A percentile compares a stretch with the other conserved stretches of the same genome.
Conservation (phyloP, 2,329 filamentous ascomycete genomes). For the Zymoseptoria ardabiliae region DNA sequence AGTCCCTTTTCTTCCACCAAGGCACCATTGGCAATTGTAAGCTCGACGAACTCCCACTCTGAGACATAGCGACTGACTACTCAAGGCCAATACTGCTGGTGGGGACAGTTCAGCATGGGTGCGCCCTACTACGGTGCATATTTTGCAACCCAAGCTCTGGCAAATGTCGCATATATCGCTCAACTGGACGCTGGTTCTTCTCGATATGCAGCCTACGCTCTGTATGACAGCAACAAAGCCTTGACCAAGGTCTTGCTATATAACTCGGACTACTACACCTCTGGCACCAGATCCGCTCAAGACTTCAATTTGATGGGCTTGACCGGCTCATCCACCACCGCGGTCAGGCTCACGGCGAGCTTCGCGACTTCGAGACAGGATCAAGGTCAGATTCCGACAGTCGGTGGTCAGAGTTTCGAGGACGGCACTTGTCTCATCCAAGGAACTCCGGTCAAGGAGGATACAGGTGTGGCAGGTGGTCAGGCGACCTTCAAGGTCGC, state of each 20-base stretch:
- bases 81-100: slow-evolving; percentile 38
- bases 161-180: slow-evolving; percentile 38
- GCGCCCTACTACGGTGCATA: slow-evolving; percentile 48
- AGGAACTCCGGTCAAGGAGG: neutral
- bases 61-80: neutral
- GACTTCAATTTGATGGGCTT: neutral
- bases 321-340: neutral
- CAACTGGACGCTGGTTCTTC: slow-evolving; percentile 44
- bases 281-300: neutral
- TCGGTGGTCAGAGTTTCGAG: slow-evolving; percentile 3
- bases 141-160: slow-evolving; percentile 41
- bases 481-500: neutral
- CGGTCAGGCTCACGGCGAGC: slow-evolving; percentile 2
- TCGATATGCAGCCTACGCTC: slow-evolving; percentile 29
- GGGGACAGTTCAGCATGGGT: slow-evolving; percentile 43
- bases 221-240: neutral
- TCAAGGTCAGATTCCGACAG: neutral
- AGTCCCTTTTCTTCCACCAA: slow-evolving; percentile 41
- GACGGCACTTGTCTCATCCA: neutral
- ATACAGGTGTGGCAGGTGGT: neutral
- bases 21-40: slow-evolving; percentile 47
- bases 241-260: slow-evolving; percentile 6
- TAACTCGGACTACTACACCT: slow-evolving; percentile 10
- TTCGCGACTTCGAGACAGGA: slow-evolving; percentile 2
- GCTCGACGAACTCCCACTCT: neutral